phyloP scores from a whole-genome alignment of 1,139 yeast genomes.

The Kluyveromyces sp. region DNA sequence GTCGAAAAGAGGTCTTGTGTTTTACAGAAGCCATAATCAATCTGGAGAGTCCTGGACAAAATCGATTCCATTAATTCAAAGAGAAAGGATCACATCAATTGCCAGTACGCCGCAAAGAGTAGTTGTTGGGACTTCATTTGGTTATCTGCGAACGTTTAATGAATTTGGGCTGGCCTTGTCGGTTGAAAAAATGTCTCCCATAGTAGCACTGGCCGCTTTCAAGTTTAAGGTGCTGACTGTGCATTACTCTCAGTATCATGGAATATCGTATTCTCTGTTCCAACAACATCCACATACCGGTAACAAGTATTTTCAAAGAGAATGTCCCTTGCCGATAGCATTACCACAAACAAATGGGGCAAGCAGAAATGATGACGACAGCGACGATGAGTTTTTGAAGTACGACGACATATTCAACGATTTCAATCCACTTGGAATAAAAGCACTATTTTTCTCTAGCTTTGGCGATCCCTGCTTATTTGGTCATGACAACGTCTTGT shows the following conservation, averaged over 20 bases:
- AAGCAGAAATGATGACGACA: slow-evolving; percentile 7
- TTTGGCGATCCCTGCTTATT: slow-evolving; percentile 86
- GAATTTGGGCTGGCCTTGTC: slow-evolving; percentile 49
- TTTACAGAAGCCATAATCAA: slow-evolving; percentile 38
- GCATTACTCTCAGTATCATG: slow-evolving; percentile 27
- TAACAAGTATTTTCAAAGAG: slow-evolving; percentile 32
- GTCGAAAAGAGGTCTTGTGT: slow-evolving; percentile 35
- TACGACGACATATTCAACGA: slow-evolving; percentile 16
- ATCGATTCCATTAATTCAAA: slow-evolving; percentile 34
- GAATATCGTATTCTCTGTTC: slow-evolving; percentile 27
- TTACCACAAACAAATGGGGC: slow-evolving; percentile 15
- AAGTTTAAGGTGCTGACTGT: slow-evolving; percentile 27
- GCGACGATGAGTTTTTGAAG: slow-evolving; percentile 17
- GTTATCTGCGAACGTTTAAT: slow-evolving; percentile 50
- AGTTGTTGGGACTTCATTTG: slow-evolving; percentile 50
- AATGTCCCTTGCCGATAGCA: slow-evolving; percentile 25
- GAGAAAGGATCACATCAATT: slow-evolving; percentile 45
- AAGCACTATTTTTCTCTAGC: slow-evolving; percentile 73
- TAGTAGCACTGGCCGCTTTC: slow-evolving; percentile 47
- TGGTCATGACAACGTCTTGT: slow-evolving; percentile 66
- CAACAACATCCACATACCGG: slow-evolving; percentile 22
- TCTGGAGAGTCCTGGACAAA: slow-evolving; percentile 37
- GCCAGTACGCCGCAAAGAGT: slow-evolving; percentile 45
- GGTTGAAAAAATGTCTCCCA: slow-evolving; percentile 47
- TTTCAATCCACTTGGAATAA: slow-evolving; percentile 35